phyloP scores from a whole-genome alignment of 2,329 filamentous ascomycete genomes.

The Aspergillus eucalypticola region DNA sequence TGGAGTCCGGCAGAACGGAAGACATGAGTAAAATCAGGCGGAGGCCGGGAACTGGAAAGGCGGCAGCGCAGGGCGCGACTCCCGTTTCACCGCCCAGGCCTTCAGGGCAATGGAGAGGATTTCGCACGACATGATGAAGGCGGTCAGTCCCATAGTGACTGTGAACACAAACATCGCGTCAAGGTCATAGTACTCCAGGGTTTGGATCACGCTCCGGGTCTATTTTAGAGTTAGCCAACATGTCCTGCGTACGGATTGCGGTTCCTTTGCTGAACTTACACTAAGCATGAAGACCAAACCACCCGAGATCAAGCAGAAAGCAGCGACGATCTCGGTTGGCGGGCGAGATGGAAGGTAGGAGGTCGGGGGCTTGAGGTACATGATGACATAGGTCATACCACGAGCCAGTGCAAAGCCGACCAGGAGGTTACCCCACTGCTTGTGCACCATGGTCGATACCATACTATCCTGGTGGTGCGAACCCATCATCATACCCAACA shows the following conservation, averaged over 20 bases:
- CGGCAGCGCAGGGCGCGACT: conserved; percentile 33
- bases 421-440: conserved; percentile 87
- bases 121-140: conserved; percentile 82
- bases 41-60: conserved; percentile 32
- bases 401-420: conserved; percentile 78
- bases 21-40: not conserved
- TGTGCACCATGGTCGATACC: conserved; percentile 88
- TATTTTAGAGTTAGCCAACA: conserved; percentile 37
- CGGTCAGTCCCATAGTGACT: conserved; percentile 78
- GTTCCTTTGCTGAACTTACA: conserved; percentile 53
- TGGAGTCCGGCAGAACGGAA: too few relatives aligned
- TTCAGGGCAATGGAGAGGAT: conserved; percentile 78
- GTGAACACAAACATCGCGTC: conserved; percentile 95
- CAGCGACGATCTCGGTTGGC: conserved; percentile 81
- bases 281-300: conserved; percentile 92
- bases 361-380: conserved; percentile 77
- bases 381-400: conserved; percentile 73
- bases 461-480: conserved; percentile 82
- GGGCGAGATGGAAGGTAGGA: conserved; percentile 81
- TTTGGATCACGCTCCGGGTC: conserved; percentile 72
- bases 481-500: conserved; percentile 93
- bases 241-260: not conserved
- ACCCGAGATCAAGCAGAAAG: conserved; percentile 84
- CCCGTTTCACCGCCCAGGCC: conserved; percentile 70
- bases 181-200: conserved; percentile 74